Base-by-base conservation (phyloP, 1,139 yeast species). In the Petasospora rhodanensis region DNA sequence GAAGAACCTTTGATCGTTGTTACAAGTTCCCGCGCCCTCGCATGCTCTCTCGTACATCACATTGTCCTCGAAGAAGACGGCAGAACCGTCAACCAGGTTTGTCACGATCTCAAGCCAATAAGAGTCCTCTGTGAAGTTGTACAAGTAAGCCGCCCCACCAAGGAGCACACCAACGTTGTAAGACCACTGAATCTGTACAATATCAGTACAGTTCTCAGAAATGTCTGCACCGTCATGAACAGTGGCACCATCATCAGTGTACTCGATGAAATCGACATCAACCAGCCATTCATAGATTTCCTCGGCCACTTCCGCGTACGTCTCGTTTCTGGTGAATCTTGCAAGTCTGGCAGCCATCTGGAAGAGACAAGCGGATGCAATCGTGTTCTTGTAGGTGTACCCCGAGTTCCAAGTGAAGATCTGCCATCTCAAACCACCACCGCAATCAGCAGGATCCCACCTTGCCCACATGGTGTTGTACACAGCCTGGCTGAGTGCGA, bases 111-210 rank as follows among this genome's bases (percentile, higher is more conserved):
- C 61, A 29, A 64, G 62, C 97, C 97, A 89, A 24, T 55, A 54
- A 7, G 66, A 66, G 40, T 80, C 79, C 29, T 66, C 75, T 3
- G 95, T 84, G 48, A 66, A 66, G 55, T 84, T 83, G 62, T 80
- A 84, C 54, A 87, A 61, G 57, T 74, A 86, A 0, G 97, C 95
- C 45, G 79, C 68, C 7, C 96, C 96, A 3, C 84, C 64, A 47
- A 86, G 52, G 57, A 84, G 56, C 37, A 87, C 66, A 6, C 95
- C 96, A 46, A 78, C 80, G 52, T 86, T 87, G 62, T 89, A 89
- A 14, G 86, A 70, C 96, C 96, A 89, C 53, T 80, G 81, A 34
- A 70, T 70, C 35, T 55, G 55, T 10, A 83, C 74, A 32, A 73
- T 62, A 18, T 62, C 57, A 1, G 79, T 48, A 62, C 96, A 87